Evolutionary conservation across 73 alveolate species (phyloP).

Genomic region (Effrenium voratum): DNA sequence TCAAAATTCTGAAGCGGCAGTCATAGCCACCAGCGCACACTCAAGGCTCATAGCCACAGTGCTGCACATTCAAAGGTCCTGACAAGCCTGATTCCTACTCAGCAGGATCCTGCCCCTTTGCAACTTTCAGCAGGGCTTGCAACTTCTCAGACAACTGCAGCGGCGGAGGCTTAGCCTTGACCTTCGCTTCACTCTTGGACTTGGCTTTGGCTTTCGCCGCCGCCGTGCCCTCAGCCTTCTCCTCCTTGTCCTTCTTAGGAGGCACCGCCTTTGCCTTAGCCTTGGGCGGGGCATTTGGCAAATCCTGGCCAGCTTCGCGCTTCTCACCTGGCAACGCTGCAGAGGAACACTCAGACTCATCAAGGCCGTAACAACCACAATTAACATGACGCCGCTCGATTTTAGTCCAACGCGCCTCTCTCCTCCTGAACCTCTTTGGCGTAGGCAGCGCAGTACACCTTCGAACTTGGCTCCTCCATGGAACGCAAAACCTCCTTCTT

Average conservation of each 20-base stretch:
- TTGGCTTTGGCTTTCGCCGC: not conserved
- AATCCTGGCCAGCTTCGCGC: too few species aligned
- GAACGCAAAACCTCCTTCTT: slow-evolving; percentile 12
- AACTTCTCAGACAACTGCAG: not conserved
- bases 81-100: too few species aligned
- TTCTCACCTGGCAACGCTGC: too few species aligned
- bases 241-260: not conserved
- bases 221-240: not conserved
- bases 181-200: not conserved
- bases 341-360: too few species aligned
- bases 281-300: too few species aligned
- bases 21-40: too few species aligned
- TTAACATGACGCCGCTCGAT: too few species aligned
- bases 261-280: too few species aligned
- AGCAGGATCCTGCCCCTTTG: not conserved
- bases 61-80: too few species aligned
- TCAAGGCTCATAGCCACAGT: too few species aligned
- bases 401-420: not conserved
- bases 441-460: not conserved
- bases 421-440: not conserved
- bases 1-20: too few species aligned
- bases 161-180: not conserved
- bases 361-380: too few species aligned
- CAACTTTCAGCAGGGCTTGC: not conserved
- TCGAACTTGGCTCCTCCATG: not conserved